Percentiles rank a stretch among this genome's conserved stretches.
These are phyloP conservation scores for Hirschioporus abietinus DNA, from an alignment of 768 basidiomycete species.

Conservation along the genomic window DNA sequence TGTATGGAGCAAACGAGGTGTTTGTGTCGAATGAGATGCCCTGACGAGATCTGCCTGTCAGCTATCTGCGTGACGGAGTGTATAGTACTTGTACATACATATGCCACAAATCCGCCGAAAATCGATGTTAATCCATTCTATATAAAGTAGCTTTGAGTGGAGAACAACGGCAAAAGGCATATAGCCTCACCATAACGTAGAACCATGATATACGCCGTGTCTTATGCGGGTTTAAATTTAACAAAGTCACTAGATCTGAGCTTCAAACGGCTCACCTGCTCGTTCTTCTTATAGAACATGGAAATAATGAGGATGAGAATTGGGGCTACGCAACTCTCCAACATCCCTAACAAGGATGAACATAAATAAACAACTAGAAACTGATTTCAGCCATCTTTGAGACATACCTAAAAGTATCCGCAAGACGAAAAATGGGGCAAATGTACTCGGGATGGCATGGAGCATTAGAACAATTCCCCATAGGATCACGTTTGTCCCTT, in stretches of 20 bases:
- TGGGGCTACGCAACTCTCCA: constrained; percentile 61
- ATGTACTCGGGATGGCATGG: constrained; percentile 50
- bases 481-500: constrained; percentile 42
- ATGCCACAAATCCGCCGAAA: constrained; percentile 62
- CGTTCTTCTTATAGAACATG: constrained; percentile 67
- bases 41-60: background rate
- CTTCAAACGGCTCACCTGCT: constrained; percentile 36
- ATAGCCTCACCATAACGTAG: constrained; percentile 50
- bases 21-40: constrained; percentile 10
- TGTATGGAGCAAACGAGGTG: constrained; percentile 15
- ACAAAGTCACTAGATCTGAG: background rate
- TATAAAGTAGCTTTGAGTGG: background rate
- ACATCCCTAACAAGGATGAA: constrained; percentile 42
- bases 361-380: background rate
- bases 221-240: constrained; percentile 21
- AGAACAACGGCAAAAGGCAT: background rate
- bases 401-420: constrained; percentile 52
- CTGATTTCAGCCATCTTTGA: constrained; percentile 6
- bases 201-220: constrained; percentile 61
- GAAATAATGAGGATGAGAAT: constrained; percentile 57
- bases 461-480: constrained; percentile 60
- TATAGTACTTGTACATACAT: constrained; percentile 18
- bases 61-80: background rate
- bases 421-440: constrained; percentile 57
- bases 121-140: constrained; percentile 56